phyloP scores from a whole-genome alignment of 768 basidiomycete genomes.

The Tremella fuciformis region DNA sequence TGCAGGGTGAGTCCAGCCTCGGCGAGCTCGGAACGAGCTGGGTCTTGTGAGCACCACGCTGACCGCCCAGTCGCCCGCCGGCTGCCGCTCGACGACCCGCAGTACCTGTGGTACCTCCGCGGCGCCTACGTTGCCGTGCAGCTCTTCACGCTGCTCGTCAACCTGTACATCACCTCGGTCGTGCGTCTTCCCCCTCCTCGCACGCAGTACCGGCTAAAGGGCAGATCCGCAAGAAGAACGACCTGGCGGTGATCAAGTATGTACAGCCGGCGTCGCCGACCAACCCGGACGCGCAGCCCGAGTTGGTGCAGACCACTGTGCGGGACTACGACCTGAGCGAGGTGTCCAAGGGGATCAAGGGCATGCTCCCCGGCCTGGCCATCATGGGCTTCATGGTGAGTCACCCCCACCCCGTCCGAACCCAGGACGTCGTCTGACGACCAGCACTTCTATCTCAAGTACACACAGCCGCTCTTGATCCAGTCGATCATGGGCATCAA shows the following conservation, averaged over 20 bases:
- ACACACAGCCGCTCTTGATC: slow-evolving; percentile 94
- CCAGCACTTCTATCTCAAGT: slow-evolving; percentile 82
- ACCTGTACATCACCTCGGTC: slow-evolving; percentile 74
- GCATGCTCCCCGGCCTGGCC: slow-evolving; percentile 59
- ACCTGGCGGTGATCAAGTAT: slow-evolving; percentile 93
- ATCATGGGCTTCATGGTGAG: slow-evolving; percentile 77
- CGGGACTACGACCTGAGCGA: slow-evolving; percentile 90
- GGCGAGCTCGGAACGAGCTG: neutral
- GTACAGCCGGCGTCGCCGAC: slow-evolving; percentile 75
- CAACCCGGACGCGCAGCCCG: slow-evolving; percentile 57
- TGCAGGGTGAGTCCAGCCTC: slow-evolving; percentile 65
- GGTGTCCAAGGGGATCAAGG: slow-evolving; percentile 64
- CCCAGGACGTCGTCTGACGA: neutral
- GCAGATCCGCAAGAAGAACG: slow-evolving; percentile 91
- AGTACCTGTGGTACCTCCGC: slow-evolving; percentile 75
- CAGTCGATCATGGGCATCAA: slow-evolving; percentile 95
- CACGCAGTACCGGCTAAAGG: slow-evolving; percentile 1
- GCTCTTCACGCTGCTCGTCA: slow-evolving; percentile 65
- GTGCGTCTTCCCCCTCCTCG: slow-evolving; percentile 54
- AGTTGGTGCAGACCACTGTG: slow-evolving; percentile 81
- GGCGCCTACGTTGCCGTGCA: slow-evolving; percentile 77
- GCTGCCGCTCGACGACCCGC: slow-evolving; percentile 85
- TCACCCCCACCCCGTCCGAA: slow-evolving; percentile 3
- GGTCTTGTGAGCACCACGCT: neutral
- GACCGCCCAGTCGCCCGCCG: slow-evolving; percentile 70